phyloP scores from a whole-genome alignment of 768 basidiomycete species.

The Psilocybe cubensis region DNA sequence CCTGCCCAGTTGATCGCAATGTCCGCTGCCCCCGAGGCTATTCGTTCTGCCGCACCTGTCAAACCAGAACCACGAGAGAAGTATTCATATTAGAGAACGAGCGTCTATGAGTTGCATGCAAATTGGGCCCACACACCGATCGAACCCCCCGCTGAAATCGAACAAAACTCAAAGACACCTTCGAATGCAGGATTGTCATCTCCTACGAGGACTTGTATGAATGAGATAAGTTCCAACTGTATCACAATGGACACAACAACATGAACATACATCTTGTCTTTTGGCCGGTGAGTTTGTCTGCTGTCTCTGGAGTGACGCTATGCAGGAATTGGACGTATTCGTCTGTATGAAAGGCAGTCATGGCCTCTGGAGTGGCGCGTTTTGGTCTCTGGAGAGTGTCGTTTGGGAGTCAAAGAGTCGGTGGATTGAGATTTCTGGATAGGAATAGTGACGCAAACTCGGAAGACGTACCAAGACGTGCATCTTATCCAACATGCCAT shows the following conservation, averaged over 20 bases:
- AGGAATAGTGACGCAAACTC: not conserved
- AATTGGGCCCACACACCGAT: slow-evolving; percentile 58
- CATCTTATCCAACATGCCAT: slow-evolving; percentile 92
- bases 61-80: slow-evolving; percentile 56
- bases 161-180: slow-evolving; percentile 94
- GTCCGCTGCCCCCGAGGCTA: slow-evolving; percentile 83
- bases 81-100: not conserved
- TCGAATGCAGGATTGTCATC: slow-evolving; percentile 97
- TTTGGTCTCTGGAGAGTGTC: slow-evolving; percentile 56
- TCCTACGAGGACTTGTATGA: slow-evolving; percentile 67
- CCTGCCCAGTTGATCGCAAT: slow-evolving; percentile 99
- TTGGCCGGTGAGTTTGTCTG: slow-evolving; percentile 80
- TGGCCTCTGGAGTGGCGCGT: slow-evolving; percentile 69
- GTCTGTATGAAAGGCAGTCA: slow-evolving; percentile 96
- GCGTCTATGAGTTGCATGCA: not conserved
- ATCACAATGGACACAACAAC: not conserved
- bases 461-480: slow-evolving; percentile 75
- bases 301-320: slow-evolving; percentile 89
- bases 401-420: not conserved
- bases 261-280: slow-evolving; percentile 79
- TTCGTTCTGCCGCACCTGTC: slow-evolving; percentile 78
- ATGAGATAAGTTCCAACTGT: not conserved
- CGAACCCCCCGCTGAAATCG: slow-evolving; percentile 93
- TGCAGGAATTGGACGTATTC: slow-evolving; percentile 95
- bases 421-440: too few relatives aligned